Base-by-base conservation (phyloP, 2,329 filamentous ascomycete species). In the Didymella segeticola region DNA sequence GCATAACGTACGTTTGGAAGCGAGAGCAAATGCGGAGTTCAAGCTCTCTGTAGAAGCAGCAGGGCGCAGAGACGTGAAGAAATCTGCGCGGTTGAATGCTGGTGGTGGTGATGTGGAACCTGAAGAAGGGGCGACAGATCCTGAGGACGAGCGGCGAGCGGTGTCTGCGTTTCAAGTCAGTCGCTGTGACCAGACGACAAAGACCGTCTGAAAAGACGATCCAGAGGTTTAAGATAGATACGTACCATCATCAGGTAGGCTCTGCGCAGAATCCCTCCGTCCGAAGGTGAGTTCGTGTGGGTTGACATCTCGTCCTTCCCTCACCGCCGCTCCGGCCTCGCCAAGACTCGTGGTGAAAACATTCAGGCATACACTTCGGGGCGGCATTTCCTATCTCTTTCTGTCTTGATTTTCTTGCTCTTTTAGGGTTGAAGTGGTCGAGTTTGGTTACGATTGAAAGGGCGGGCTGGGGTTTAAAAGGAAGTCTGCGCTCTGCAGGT, bases 361-460 rank as follows among this genome's bases (percentile, higher is more conserved):
- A 68, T 73, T 73, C 59, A 72, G 58, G 47, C 68, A 69, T 22
- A 73, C 68, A 51, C 68, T 71, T 67, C 71, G 66, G 45, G 71
- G 68, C 42, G 71, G 71, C 71, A 73, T 72, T 53, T 62, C 63
- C 58, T 48, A 53, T 50, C 45, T 60, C 57, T 58, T 47, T 47
- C 51, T 56, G 34, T 45, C 17, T 11, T 23, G 12, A 49, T 25
- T 60, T 53, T 43, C 51, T 38, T 51, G 47, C 50, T 56, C 43
- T 58, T 61, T 46, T 57, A 43, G 57, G 48, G 53, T 42, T 41
- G 39, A 36, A 47, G 51, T 33, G 45, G 30, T 49, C 42, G 57
- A 41, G 50, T 49, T 42, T 45, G 38, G 45, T 22, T 49, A 29
- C 41, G 20, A 53, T 34, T 47, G 43, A 52, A 56, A 57, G 62